A percentile compares a stretch with the other conserved stretches of the same genome.
Evolutionary conservation across 495 filamentous ascomycete genomes (phyloP).

Genomic region (Oleoguttula mirabilis): DNA sequence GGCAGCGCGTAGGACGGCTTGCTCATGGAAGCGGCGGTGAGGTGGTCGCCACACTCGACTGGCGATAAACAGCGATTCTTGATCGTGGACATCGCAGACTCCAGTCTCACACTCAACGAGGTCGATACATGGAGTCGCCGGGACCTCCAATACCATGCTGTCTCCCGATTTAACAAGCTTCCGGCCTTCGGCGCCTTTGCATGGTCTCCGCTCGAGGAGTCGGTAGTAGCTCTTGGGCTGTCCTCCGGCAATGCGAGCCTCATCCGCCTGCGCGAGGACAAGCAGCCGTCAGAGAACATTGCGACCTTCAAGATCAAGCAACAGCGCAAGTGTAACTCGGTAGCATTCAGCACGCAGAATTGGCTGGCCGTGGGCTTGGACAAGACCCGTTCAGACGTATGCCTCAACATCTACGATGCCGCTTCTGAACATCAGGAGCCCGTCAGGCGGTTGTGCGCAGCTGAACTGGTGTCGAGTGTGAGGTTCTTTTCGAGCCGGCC

Average conservation of each 20-base stretch:
- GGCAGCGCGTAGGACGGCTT: not conserved
- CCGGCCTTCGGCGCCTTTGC: slow-evolving; percentile 87
- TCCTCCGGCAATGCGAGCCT: slow-evolving; percentile 74
- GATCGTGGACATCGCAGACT: slow-evolving; percentile 69
- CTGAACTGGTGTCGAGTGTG: slow-evolving; percentile 78
- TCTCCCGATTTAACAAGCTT: slow-evolving; percentile 64
- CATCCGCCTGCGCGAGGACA: slow-evolving; percentile 50
- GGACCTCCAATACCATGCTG: slow-evolving; percentile 50
- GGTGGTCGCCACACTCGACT: slow-evolving; percentile 75
- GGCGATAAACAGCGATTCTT: slow-evolving; percentile 58
- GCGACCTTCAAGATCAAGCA: slow-evolving; percentile 61
- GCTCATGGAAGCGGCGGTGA: slow-evolving; percentile 57
- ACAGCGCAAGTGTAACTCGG: slow-evolving; percentile 77
- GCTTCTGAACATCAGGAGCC: slow-evolving; percentile 44
- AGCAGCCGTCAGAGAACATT: slow-evolving; percentile 48
- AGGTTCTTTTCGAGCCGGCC: slow-evolving; percentile 83
- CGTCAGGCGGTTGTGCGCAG: slow-evolving; percentile 59
- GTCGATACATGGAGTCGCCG: slow-evolving; percentile 49
- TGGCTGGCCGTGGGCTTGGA: slow-evolving; percentile 81
- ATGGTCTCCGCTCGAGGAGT: slow-evolving; percentile 73
- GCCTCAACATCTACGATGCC: slow-evolving; percentile 88
- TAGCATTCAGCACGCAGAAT: slow-evolving; percentile 71
- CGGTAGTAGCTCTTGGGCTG: slow-evolving; percentile 74
- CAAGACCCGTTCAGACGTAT: slow-evolving; percentile 81
- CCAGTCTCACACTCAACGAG: slow-evolving; percentile 66